Base-by-base conservation (phyloP, 148 eudicot genomes). In the Euryodendron excelsum region DNA sequence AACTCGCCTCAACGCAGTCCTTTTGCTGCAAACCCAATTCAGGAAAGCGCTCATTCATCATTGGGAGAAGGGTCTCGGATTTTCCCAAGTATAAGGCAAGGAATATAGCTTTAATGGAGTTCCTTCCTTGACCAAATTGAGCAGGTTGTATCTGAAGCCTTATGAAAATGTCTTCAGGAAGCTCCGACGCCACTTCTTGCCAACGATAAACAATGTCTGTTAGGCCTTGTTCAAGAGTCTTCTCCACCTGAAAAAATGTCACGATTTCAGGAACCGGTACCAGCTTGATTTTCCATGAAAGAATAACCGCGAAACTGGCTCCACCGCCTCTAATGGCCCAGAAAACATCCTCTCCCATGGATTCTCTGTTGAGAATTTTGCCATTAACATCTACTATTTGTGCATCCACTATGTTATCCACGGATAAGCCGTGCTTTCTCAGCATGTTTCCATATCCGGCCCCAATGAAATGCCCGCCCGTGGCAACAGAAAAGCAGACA, bases 271-370 rank as follows among this genome's bases (percentile, higher is more conserved):
- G 69, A 34, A 64, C 41, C 36, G 10, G 3, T 4, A 64, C 69
- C 69, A 64, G 31, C 8, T 64, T 64, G 69, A 64, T 20, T 14
- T 17, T 34, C n/a, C 69, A 64, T 0, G 69, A 64, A 34, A 64
- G 69, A 31, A 64, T 20, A 17, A 64, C 44, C 18, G 11, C 69
- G n/a, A 31, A 33, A 8, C 69, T 64, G 10, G 44, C 69, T 15
- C 69, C 41, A 15, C 44, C 44, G 2, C 69, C 69, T 17, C 69
- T 13, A 31, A 64, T 64, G 21, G 69, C 69, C 69, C 69, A 64
- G 44, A 64, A 64, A 60, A 60, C 33, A 60, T 60, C 64, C 34
- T 60, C 64, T 12, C 64, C 64, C 64, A 58, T 60, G 31, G 37
- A 64, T 31, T 64, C 20, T 13, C 56, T 52, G 20, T 52, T 18